These are phyloP conservation scores for Cercospora sp. DNA, from an alignment of 2,329 filamentous ascomycete species.

Conservation along the genomic window DNA sequence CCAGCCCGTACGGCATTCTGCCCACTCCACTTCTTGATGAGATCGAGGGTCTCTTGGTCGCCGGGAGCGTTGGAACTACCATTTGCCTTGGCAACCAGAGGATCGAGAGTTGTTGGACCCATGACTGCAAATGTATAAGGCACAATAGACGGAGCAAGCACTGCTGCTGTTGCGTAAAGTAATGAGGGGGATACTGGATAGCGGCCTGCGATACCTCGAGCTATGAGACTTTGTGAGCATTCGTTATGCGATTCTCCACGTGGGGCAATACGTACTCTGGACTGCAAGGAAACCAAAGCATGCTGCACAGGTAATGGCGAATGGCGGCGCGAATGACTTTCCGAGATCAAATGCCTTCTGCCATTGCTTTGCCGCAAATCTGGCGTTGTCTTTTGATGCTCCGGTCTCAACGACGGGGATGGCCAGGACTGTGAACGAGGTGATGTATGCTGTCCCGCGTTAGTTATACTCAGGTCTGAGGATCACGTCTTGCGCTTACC, in stretches of 20 bases:
- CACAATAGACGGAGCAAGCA: slow-evolving; percentile 29
- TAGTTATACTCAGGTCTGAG: background rate
- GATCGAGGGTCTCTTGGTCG: slow-evolving; percentile 28
- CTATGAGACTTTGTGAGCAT: slow-evolving; percentile 11
- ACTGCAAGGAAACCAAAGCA: slow-evolving; percentile 28
- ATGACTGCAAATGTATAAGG: slow-evolving; percentile 34
- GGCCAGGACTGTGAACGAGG: slow-evolving; percentile 23
- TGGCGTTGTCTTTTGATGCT: slow-evolving; percentile 22
- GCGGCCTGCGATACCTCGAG: slow-evolving; percentile 15
- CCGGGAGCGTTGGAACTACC: slow-evolving; percentile 16
- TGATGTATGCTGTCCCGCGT: slow-evolving; percentile 22
- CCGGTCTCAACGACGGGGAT: slow-evolving; percentile 28
- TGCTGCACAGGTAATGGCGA: slow-evolving; percentile 25
- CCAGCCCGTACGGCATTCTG: slow-evolving; percentile 28
- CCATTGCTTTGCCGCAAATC: slow-evolving; percentile 32
- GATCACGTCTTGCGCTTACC: slow-evolving; percentile 1
- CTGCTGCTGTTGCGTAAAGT: slow-evolving; percentile 30
- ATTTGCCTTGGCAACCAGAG: slow-evolving; percentile 26
- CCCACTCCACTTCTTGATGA: slow-evolving; percentile 30
- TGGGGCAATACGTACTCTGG: slow-evolving; percentile 19
- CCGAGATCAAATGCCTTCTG: slow-evolving; percentile 28
- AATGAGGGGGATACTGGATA: slow-evolving; percentile 20
- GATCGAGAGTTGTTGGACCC: slow-evolving; percentile 17
- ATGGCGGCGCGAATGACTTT: slow-evolving; percentile 21
- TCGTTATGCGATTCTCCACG: background rate